These are phyloP conservation scores for Podaxis rugospora DNA, from an alignment of 768 basidiomycete genomes.

Conservation along the genomic window DNA sequence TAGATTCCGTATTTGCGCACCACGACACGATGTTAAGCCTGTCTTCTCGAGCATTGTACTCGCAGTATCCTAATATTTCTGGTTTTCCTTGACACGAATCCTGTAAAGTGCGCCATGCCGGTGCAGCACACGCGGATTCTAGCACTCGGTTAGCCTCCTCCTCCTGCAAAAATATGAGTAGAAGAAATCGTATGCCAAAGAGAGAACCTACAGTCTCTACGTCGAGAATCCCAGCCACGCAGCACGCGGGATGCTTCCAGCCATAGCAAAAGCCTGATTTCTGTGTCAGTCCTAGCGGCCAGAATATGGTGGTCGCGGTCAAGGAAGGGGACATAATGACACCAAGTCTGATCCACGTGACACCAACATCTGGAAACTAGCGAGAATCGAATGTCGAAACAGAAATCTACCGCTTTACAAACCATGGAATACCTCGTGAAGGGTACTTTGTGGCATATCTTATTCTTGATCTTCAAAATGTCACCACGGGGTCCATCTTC, in stretches of 20 bases:
- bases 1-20: slow-evolving; percentile 15
- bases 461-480: too few species aligned
- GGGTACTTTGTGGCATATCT: too few species aligned
- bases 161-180: slow-evolving; percentile 1
- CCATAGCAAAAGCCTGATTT: slow-evolving; percentile 54
- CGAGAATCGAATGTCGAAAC: too few species aligned
- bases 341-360: too few species aligned
- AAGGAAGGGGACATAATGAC: background rate
- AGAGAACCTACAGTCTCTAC: slow-evolving; percentile 10
- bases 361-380: too few species aligned
- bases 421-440: too few species aligned
- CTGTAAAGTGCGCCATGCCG: slow-evolving; percentile 22
- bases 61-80: slow-evolving; percentile 28
- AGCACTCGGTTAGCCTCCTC: background rate
- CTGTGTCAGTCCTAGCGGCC: slow-evolving; percentile 46
- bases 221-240: slow-evolving; percentile 48
- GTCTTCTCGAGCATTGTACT: slow-evolving; percentile 15
- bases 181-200: background rate
- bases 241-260: slow-evolving; percentile 45
- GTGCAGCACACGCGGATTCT: background rate
- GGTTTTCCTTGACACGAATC: slow-evolving; percentile 28
- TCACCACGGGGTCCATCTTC: too few species aligned
- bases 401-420: too few species aligned
- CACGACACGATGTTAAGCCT: slow-evolving; percentile 13
- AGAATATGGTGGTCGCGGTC: slow-evolving; percentile 42